Conservation (phyloP, 1,139 yeast genomes). For the Debaryomycetaceae sp. region DNA sequence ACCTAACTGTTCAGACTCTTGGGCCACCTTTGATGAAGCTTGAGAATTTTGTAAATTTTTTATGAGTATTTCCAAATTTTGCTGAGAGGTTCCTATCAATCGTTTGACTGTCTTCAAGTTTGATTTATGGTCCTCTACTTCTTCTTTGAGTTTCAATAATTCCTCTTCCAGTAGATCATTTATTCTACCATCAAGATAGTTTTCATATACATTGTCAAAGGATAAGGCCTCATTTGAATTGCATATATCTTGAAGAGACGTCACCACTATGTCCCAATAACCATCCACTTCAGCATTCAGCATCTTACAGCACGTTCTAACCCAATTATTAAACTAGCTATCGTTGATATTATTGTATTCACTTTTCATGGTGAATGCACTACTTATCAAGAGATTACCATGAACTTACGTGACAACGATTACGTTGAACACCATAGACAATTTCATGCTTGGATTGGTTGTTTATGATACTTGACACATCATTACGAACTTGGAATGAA, state of each 20-base stretch:
- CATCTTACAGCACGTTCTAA: background rate
- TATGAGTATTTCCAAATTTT: conserved; percentile 34
- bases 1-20: conserved; percentile 9
- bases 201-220: conserved; percentile 44
- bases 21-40: conserved; percentile 3
- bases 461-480: background rate
- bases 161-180: conserved; percentile 26
- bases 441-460: no score
- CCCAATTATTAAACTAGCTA: background rate
- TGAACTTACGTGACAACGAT: no score
- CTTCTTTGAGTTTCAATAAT: conserved; percentile 36
- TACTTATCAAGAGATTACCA: no score
- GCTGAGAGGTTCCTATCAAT: conserved; percentile 39
- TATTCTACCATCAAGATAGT: conserved; percentile 20
- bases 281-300: conserved; percentile 41
- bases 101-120: conserved; percentile 57
- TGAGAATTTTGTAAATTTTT: conserved; percentile 19
- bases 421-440: no score
- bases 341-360: background rate
- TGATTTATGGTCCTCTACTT: conserved; percentile 50
- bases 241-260: conserved; percentile 66
- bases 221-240: conserved; percentile 54
- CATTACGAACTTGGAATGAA: conserved; percentile 4
- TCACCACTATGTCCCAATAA: conserved; percentile 65
- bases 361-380: background rate